Evolutionary conservation across 2,329 filamentous ascomycete species (phyloP).

Genomic region (Bipolaris bicolor): DNA sequence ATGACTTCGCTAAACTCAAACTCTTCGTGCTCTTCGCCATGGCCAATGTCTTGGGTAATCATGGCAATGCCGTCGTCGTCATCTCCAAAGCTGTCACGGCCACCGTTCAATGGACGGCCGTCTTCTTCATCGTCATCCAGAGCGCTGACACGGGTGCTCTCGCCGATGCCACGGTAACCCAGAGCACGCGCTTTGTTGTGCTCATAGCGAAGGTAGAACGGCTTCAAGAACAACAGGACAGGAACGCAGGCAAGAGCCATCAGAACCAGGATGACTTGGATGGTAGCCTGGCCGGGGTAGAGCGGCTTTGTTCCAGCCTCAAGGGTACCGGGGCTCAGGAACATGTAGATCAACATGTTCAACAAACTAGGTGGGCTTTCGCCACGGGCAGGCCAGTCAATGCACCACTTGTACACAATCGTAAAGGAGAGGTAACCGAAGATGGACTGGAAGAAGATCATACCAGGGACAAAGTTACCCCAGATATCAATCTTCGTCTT

Average conservation of each 20-base stretch:
- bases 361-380: slow-evolving; percentile 81
- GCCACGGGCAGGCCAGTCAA: slow-evolving; percentile 78
- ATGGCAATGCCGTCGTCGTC: slow-evolving; percentile 85
- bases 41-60: slow-evolving; percentile 80
- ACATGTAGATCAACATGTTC: slow-evolving; percentile 99
- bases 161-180: slow-evolving; percentile 92
- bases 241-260: slow-evolving; percentile 88
- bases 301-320: slow-evolving; percentile 67
- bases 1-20: slow-evolving; percentile 97
- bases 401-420: slow-evolving; percentile 96
- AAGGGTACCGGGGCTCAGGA: slow-evolving; percentile 80
- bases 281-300: slow-evolving; percentile 74
- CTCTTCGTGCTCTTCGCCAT: slow-evolving; percentile 84
- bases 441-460: slow-evolving; percentile 99
- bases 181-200: slow-evolving; percentile 85
- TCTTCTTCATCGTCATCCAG: slow-evolving; percentile 75
- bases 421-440: slow-evolving; percentile 95
- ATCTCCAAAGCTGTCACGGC: slow-evolving; percentile 70
- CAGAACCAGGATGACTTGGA: slow-evolving; percentile 81
- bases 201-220: slow-evolving; percentile 91
- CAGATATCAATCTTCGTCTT: slow-evolving; percentile 94
- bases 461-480: slow-evolving; percentile 95
- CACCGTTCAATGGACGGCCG: slow-evolving; percentile 62
- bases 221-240: slow-evolving; percentile 90
- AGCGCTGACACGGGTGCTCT: slow-evolving; percentile 85